phyloP scores from a whole-genome alignment of 345 rosid genomes.

The Triadica sebifera region DNA sequence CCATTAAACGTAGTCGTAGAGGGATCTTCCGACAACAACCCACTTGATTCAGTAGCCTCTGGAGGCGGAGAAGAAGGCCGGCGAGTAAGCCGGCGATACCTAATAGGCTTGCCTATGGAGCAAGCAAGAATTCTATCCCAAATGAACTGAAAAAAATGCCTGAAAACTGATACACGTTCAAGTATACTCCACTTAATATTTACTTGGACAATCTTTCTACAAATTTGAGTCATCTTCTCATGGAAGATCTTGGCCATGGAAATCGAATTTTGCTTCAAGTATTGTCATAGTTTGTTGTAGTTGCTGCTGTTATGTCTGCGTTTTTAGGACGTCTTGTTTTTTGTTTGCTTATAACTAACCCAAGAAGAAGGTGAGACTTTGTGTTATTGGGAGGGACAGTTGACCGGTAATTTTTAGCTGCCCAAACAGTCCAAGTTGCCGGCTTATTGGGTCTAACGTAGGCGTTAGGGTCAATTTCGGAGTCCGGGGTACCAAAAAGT shows the following conservation, averaged over 20 bases:
- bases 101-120: slow-evolving; percentile 53
- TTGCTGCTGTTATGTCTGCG: too few species aligned
- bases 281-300: slow-evolving; percentile 11
- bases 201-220: slow-evolving; percentile 50
- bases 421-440: slow-evolving; percentile 44
- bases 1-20: slow-evolving; percentile 30
- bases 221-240: slow-evolving; percentile 56
- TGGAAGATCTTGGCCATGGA: slow-evolving; percentile 40
- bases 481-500: too few species aligned
- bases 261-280: slow-evolving; percentile 11
- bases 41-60: slow-evolving; percentile 19
- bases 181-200: slow-evolving; percentile 54
- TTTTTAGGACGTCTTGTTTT: slow-evolving; percentile 4
- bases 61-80: slow-evolving; percentile 35
- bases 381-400: slow-evolving; percentile 23
- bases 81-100: slow-evolving; percentile 52
- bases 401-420: slow-evolving; percentile 39
- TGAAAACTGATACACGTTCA: slow-evolving; percentile 54
- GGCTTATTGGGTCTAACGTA: slow-evolving; percentile 40
- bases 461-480: slow-evolving; percentile 32
- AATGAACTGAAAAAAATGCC: slow-evolving; percentile 58
- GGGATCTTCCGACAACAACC: slow-evolving; percentile 7
- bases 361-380: neutral
- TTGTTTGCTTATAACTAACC: slow-evolving; percentile 16
- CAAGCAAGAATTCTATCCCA: slow-evolving; percentile 84